Conservation (phyloP, 1,284 basidiomycete genomes). For the Apiotrichum gracile region DNA sequence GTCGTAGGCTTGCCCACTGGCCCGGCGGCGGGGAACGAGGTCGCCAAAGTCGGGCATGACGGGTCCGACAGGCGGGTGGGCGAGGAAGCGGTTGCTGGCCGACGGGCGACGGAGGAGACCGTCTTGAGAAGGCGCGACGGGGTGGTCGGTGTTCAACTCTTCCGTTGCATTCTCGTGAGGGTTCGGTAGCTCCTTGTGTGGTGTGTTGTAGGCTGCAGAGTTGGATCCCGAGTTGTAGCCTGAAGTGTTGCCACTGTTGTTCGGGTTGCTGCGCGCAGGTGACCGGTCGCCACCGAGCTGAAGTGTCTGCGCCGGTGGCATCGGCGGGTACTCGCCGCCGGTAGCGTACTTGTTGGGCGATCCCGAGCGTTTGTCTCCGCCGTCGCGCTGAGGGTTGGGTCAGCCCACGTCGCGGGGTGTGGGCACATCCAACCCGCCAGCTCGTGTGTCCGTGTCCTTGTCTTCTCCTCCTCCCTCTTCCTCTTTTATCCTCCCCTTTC, state of each 20-base stretch:
- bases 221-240: neutral
- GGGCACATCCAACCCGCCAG: constrained; percentile 1
- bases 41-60: constrained; percentile 47
- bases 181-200: neutral
- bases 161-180: neutral
- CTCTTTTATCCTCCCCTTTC: neutral
- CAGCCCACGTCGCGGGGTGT: constrained; percentile 11
- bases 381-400: constrained; percentile 2
- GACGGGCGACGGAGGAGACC: neutral
- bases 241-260: neutral
- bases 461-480: constrained; percentile 5
- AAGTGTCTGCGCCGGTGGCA: constrained; percentile 1
- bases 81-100: constrained; percentile 31
- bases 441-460: neutral
- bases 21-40: constrained; percentile 12
- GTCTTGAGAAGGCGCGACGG: too few relatives aligned
- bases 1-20: neutral
- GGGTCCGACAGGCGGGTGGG: constrained; percentile 40
- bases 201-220: neutral
- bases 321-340: constrained; percentile 6
- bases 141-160: neutral
- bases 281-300: neutral
- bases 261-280: neutral
- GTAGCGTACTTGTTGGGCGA: constrained; percentile 13
- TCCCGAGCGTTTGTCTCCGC: constrained; percentile 6